phyloP scores from a whole-genome alignment of 306 rosid species.

The Acacia confusa region DNA sequence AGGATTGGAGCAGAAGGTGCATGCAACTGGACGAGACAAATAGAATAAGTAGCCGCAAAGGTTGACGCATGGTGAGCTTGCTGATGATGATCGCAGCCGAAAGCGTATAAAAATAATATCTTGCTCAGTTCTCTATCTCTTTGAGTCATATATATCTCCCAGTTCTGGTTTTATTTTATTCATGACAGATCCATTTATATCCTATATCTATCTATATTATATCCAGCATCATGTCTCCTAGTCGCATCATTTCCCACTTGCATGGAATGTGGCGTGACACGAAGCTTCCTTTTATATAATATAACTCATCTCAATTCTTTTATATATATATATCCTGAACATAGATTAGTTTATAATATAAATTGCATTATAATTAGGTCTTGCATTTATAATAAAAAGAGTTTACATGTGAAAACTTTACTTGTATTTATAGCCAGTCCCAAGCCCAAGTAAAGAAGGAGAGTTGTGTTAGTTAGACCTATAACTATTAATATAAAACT shows the following conservation, averaged over 20 bases:
- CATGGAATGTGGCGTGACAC: background rate
- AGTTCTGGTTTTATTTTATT: slow-evolving; percentile 6
- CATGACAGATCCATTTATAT: background rate
- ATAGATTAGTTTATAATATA: too few relatives aligned
- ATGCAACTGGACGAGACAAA: slow-evolving; percentile 35
- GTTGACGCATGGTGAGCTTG: slow-evolving; percentile 31
- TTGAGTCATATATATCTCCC: background rate
- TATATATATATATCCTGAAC: too few relatives aligned
- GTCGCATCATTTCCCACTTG: slow-evolving; percentile 33
- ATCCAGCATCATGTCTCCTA: slow-evolving; percentile 3
- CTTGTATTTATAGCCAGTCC: too few relatives aligned
- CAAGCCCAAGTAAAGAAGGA: too few relatives aligned
- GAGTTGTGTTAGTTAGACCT: too few relatives aligned
- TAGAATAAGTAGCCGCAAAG: slow-evolving; percentile 43
- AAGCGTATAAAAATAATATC: slow-evolving; percentile 24
- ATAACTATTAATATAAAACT: too few relatives aligned
- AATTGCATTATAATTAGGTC: too few relatives aligned
- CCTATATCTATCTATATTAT: background rate
- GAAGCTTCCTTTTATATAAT: slow-evolving; percentile 23
- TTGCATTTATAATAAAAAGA: too few relatives aligned
- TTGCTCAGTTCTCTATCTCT: background rate
- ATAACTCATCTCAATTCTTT: too few relatives aligned
- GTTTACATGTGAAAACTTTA: too few relatives aligned
- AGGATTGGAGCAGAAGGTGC: slow-evolving; percentile 17
- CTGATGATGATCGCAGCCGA: slow-evolving; percentile 26